Percentiles rank a stretch among this genome's conserved stretches.
Evolutionary conservation across 768 basidiomycete genomes (phyloP).

Genomic region (Tricholoma matsutake): DNA sequence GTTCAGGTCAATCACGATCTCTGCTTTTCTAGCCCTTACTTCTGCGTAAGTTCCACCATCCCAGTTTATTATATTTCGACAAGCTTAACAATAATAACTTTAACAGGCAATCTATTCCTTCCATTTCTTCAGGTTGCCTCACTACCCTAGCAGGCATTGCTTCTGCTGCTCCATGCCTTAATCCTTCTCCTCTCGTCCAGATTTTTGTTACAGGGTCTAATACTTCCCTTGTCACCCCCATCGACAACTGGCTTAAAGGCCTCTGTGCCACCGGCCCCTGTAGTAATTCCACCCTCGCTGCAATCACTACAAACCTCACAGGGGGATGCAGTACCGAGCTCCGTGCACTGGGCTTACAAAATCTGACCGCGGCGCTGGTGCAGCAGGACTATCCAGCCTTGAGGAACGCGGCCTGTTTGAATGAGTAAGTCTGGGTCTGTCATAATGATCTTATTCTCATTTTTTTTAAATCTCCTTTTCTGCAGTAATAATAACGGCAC

Average conservation of each 20-base stretch:
- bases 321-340: conserved; percentile 43
- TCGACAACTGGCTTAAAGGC: conserved; percentile 61
- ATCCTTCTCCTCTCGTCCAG: conserved; percentile 41
- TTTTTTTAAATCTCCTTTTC: background rate
- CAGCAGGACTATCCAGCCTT: conserved; percentile 55
- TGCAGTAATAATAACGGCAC: conserved; percentile 29
- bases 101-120: background rate
- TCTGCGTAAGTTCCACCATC: conserved; percentile 2
- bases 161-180: conserved; percentile 49
- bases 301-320: conserved; percentile 52
- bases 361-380: conserved; percentile 24
- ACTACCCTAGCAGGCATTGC: conserved; percentile 44
- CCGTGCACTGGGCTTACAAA: conserved; percentile 23
- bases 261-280: conserved; percentile 52
- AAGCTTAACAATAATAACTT: background rate
- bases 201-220: conserved; percentile 31
- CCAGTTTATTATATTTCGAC: background rate
- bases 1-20: conserved; percentile 10
- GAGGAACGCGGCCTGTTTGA: conserved; percentile 56
- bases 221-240: conserved; percentile 40
- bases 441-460: background rate
- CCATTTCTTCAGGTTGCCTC: conserved; percentile 48
- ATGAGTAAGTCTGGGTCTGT: conserved; percentile 50
- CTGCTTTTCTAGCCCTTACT: conserved; percentile 11
- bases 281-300: conserved; percentile 55